Evolutionary conservation across 2,329 filamentous ascomycete genomes (phyloP).

Genomic region (Coniochaeta prunicola): DNA sequence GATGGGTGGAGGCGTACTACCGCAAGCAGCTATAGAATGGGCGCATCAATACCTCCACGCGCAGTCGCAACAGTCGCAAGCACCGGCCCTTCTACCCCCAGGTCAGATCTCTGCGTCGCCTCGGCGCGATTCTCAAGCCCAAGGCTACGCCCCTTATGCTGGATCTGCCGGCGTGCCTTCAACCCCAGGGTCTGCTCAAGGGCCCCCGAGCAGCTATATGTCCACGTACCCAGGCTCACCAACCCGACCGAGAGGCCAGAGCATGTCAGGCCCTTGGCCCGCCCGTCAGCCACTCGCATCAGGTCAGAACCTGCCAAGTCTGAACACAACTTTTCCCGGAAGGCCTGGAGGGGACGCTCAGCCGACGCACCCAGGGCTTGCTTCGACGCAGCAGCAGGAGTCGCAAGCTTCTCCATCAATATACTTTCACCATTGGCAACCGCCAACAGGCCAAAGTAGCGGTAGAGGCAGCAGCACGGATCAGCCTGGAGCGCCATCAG

Average conservation of each 20-base stretch:
- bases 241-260: conserved; percentile 41
- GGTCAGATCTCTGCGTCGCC: conserved; percentile 31
- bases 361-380: conserved; percentile 47
- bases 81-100: conserved; percentile 44
- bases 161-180: conserved; percentile 31
- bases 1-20: conserved; percentile 56
- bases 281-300: conserved; percentile 23
- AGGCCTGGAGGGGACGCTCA: conserved; percentile 19
- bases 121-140: conserved; percentile 44
- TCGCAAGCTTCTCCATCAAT: conserved; percentile 65
- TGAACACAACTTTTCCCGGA: conserved; percentile 37
- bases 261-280: conserved; percentile 30
- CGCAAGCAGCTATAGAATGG: conserved; percentile 58
- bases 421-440: conserved; percentile 91
- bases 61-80: conserved; percentile 38
- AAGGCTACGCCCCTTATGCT: conserved; percentile 33
- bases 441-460: conserved; percentile 54
- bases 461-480: conserved; percentile 44
- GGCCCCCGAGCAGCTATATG: conserved; percentile 30
- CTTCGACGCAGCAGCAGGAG: conserved; percentile 50
- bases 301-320: conserved; percentile 31
- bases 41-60: conserved; percentile 57
- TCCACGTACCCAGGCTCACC: conserved; percentile 40
- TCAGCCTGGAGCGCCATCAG: conserved; percentile 67
- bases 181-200: conserved; percentile 33